Conservation (phyloP, 805 yeast species). For the Yamadazyma akitaensis region DNA sequence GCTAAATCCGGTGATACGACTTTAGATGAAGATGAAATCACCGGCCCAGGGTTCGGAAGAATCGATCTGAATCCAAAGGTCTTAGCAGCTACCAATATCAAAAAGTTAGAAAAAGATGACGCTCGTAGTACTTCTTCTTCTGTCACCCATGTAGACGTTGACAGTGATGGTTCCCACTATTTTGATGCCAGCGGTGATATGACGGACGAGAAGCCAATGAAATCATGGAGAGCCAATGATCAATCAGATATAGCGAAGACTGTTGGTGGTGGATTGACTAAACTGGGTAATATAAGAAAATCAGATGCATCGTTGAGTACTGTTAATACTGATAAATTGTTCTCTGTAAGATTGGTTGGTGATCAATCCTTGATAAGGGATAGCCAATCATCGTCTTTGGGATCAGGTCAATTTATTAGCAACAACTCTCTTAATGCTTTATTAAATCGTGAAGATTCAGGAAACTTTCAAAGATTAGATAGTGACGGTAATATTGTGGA, state of each 20-base stretch:
- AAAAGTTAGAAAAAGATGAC: constrained; percentile 14
- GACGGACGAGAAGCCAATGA: constrained; percentile 30
- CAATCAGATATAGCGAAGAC: constrained; percentile 24
- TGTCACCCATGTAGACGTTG: constrained; percentile 48
- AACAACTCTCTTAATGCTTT: constrained; percentile 24
- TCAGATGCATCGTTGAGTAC: constrained; percentile 76
- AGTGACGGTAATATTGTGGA: constrained; percentile 44
- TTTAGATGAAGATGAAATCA: constrained; percentile 19
- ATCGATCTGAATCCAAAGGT: constrained; percentile 18
- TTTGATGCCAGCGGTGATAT: constrained; percentile 30
- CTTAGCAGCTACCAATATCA: constrained; percentile 12
- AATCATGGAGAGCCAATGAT: constrained; percentile 44
- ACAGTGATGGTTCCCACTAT: constrained; percentile 22
- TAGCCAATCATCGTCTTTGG: constrained; percentile 30
- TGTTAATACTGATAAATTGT: constrained; percentile 78
- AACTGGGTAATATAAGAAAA: constrained; percentile 55
- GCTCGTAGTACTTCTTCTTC: constrained; percentile 42
- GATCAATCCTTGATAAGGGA: constrained; percentile 36
- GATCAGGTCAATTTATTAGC: constrained; percentile 22
- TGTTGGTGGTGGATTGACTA: constrained; percentile 14
- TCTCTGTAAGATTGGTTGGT: constrained; percentile 74
- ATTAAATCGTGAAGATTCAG: constrained; percentile 26
- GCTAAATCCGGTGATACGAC: constrained; percentile 16
- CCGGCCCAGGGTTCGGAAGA: constrained; percentile 36
- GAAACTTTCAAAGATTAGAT: constrained; percentile 42